Evolutionary conservation across 192 early-diverging fungal genomes (phyloP).

Genomic region (Dissophora ornata): DNA sequence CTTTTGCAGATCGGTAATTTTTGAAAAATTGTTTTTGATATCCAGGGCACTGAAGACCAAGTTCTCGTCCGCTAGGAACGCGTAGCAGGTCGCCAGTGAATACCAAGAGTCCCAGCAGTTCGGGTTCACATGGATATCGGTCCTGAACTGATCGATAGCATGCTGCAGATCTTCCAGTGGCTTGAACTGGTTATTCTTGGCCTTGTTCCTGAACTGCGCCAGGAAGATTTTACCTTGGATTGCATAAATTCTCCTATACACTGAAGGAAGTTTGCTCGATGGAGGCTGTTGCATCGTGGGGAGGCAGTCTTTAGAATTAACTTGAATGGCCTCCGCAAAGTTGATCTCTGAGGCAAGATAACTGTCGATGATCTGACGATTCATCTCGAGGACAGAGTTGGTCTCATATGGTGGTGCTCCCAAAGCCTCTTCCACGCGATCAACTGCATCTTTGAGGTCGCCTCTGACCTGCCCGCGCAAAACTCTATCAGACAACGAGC

Average conservation of each 20-base stretch:
- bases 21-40: constrained; percentile 58
- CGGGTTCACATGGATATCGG: constrained; percentile 69
- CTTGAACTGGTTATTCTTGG: constrained; percentile 62
- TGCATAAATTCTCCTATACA: constrained; percentile 67
- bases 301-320: constrained; percentile 16
- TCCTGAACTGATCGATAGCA: constrained; percentile 64
- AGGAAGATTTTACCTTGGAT: constrained; percentile 67
- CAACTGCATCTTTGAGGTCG: constrained; percentile 71
- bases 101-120: constrained; percentile 72
- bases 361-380: constrained; percentile 47
- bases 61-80: constrained; percentile 71
- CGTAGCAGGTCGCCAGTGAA: constrained; percentile 67
- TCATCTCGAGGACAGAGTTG: constrained; percentile 49
- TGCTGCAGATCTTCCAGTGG: constrained; percentile 66
- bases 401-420: constrained; percentile 64
- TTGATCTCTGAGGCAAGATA: constrained; percentile 55
- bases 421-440: constrained; percentile 63
- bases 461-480: constrained; percentile 57
- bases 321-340: constrained; percentile 42
- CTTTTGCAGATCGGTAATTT: constrained; percentile 72
- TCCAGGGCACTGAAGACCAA: constrained; percentile 70
- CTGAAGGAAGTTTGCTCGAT: constrained; percentile 43
- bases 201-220: constrained; percentile 61
- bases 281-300: constrained; percentile 47
- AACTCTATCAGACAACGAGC: constrained; percentile 54